Evolutionary conservation across 2,329 filamentous ascomycete species (phyloP).

Genomic region (Thelonectria rubi): DNA sequence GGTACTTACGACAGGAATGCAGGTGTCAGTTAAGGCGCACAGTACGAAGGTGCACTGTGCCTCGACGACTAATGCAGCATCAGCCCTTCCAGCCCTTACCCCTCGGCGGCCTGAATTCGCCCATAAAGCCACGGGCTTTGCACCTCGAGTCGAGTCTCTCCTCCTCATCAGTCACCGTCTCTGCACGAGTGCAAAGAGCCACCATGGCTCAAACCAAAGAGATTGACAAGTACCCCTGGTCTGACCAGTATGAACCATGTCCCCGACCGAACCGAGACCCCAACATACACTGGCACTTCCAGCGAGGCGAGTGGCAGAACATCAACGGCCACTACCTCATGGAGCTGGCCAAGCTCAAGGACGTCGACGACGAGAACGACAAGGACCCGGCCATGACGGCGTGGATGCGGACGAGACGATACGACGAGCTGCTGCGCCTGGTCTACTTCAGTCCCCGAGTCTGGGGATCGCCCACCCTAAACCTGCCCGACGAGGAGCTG

Average conservation of each 20-base stretch:
- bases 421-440: not conserved
- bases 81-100: no score
- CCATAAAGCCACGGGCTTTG: no score
- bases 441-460: not conserved
- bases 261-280: not conserved
- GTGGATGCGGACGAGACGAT: not conserved
- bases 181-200: not conserved
- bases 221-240: not conserved
- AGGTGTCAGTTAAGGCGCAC: no score
- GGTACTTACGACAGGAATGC: no score
- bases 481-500: not conserved
- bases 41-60: no score
- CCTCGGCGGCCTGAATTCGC: no score
- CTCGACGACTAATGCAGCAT: no score
- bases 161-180: no score
- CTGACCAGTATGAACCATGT: not conserved
- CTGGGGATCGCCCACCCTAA: not conserved
- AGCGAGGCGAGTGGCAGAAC: not conserved
- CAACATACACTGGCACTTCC: not conserved
- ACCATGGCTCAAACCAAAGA: not conserved
- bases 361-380: not conserved
- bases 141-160: no score
- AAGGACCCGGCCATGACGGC: not conserved
- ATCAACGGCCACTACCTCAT: not conserved
- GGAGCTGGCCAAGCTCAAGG: not conserved